These are phyloP conservation scores for Decorospora gaudefroyi DNA, from an alignment of 2,329 filamentous ascomycete genomes.

Conservation along the genomic window DNA sequence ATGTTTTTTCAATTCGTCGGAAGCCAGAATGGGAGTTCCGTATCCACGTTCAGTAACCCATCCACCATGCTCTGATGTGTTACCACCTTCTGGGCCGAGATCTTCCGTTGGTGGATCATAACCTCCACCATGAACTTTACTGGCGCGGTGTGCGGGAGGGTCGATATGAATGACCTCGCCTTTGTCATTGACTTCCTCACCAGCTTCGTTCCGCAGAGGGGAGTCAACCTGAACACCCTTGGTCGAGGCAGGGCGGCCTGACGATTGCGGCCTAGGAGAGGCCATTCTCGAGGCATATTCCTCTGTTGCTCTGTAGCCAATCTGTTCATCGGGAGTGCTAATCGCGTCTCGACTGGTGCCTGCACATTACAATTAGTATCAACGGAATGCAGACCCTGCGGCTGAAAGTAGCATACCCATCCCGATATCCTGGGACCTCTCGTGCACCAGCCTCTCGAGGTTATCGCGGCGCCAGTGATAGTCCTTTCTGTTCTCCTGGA, in stretches of 20 bases:
- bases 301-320: constrained; percentile 85
- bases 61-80: constrained; percentile 53
- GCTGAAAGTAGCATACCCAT: constrained; percentile 53
- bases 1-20: constrained; percentile 82
- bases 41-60: constrained; percentile 65
- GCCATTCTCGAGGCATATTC: constrained; percentile 78
- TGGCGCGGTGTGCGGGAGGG: constrained; percentile 58
- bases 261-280: constrained; percentile 65
- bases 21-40: constrained; percentile 80
- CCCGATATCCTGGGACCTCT: constrained; percentile 57
- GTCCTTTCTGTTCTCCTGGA: constrained; percentile 66
- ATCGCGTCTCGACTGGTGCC: constrained; percentile 65
- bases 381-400: constrained; percentile 39
- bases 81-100: constrained; percentile 53
- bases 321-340: constrained; percentile 85
- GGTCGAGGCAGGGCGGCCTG: constrained; percentile 52
- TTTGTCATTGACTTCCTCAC: constrained; percentile 54
- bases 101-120: constrained; percentile 60
- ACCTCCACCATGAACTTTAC: constrained; percentile 54
- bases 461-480: constrained; percentile 89
- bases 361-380: constrained; percentile 57
- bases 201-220: constrained; percentile 56
- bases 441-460: constrained; percentile 85
- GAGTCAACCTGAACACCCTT: constrained; percentile 56
- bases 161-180: constrained; percentile 77